Percentiles rank a stretch among this genome's conserved stretches.
Conservation (phyloP, 495 filamentous ascomycete genomes). For the Penicillium psychrofluorescens region DNA sequence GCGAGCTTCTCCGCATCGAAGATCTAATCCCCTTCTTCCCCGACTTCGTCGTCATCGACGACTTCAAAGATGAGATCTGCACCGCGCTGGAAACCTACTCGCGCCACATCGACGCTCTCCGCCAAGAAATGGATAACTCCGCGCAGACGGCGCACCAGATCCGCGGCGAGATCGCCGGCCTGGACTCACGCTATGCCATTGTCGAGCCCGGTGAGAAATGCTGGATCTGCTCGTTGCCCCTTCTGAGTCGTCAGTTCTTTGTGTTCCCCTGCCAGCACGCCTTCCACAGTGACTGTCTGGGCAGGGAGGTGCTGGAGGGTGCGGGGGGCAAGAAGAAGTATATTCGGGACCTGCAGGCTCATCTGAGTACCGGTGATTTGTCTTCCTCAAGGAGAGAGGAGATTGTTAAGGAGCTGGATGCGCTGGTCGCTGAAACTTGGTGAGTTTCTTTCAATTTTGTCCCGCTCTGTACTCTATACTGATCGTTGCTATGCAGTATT, state of each 20-base stretch:
- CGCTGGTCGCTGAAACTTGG: constrained; percentile 73
- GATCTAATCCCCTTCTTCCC: constrained; percentile 98
- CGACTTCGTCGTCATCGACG: constrained; percentile 97
- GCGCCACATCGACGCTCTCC: constrained; percentile 79
- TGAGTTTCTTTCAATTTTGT: constrained; percentile 33
- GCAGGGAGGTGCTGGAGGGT: constrained; percentile 68
- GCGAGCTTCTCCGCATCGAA: constrained; percentile 87
- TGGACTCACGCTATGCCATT: constrained; percentile 88
- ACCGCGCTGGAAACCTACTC: constrained; percentile 85
- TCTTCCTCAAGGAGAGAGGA: constrained; percentile 63
- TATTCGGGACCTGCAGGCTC: constrained; percentile 77
- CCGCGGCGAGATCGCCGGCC: constrained; percentile 70
- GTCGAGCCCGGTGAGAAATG: constrained; percentile 95
- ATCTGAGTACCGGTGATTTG: constrained; percentile 65
- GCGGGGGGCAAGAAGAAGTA: constrained; percentile 66
- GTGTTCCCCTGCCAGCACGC: constrained; percentile 98
- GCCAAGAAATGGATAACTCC: constrained; percentile 92
- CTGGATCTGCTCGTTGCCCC: constrained; percentile 75
- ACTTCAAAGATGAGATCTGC: constrained; percentile 98
- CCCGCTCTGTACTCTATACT: not conserved
- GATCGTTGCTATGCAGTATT: constrained; percentile 35
- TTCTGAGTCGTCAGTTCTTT: constrained; percentile 88
- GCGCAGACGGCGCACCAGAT: constrained; percentile 83
- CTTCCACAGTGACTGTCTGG: constrained; percentile 91
- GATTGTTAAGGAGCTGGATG: constrained; percentile 83